A percentile compares a stretch with the other conserved stretches of the same genome.
Conservation (phyloP, 1,139 yeast genomes). For the Wickerhamiella infanticola region DNA sequence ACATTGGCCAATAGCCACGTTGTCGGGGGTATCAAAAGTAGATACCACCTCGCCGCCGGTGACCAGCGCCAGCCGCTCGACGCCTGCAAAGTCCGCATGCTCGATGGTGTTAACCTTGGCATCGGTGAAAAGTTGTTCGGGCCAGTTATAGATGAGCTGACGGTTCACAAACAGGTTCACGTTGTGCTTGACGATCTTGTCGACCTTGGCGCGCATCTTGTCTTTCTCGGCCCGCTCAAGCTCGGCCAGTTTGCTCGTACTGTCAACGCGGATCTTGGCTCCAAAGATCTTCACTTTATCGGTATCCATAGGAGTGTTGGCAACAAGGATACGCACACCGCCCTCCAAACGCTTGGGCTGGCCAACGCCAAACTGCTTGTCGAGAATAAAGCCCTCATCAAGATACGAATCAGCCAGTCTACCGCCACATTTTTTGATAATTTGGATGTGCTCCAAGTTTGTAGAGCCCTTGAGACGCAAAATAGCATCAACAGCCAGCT, state of each 20-base stretch:
- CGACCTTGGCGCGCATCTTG: conserved; percentile 83
- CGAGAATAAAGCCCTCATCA: conserved; percentile 89
- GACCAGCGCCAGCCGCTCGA: conserved; percentile 87
- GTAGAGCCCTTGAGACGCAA: conserved; percentile 85
- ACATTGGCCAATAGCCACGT: conserved; percentile 76
- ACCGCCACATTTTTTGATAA: conserved; percentile 89
- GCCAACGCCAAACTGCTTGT: conserved; percentile 82
- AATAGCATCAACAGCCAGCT: conserved; percentile 88
- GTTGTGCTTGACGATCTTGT: conserved; percentile 67
- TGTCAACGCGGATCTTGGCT: conserved; percentile 92
- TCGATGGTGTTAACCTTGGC: conserved; percentile 80
- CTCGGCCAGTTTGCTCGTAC: conserved; percentile 88
- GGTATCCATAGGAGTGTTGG: conserved; percentile 92
- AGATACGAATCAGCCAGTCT: conserved; percentile 79
- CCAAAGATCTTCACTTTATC: conserved; percentile 96
- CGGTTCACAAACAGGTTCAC: conserved; percentile 87
- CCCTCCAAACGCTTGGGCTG: conserved; percentile 79
- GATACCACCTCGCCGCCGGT: conserved; percentile 98
- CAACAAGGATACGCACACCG: conserved; percentile 77
- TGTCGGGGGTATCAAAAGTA: conserved; percentile 84
- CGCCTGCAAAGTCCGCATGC: conserved; percentile 98
- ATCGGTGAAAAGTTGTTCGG: conserved; percentile 88
- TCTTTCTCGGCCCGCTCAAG: conserved; percentile 89
- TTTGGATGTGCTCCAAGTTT: conserved; percentile 87
- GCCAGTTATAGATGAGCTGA: conserved; percentile 93